These are phyloP conservation scores for Wickerhamomyces ciferrii DNA, from an alignment of 805 yeast species.

Conservation along the genomic window DNA sequence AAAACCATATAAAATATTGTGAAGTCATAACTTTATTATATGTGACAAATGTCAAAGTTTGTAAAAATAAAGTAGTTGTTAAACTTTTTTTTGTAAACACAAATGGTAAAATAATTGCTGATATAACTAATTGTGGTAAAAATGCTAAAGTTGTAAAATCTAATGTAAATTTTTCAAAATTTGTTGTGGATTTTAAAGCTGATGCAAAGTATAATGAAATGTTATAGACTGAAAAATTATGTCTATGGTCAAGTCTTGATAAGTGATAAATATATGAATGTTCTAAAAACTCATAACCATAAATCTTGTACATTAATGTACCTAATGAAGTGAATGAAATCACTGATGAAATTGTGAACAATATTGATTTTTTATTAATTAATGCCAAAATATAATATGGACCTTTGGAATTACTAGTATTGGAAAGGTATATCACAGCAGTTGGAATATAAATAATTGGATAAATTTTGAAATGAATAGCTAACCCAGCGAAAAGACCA, in stretches of 20 bases:
- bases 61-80: conserved; percentile 58
- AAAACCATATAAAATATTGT: conserved; percentile 94
- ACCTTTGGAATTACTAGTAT: conserved; percentile 8
- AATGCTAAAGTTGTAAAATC: conserved; percentile 62
- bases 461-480: conserved; percentile 87
- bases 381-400: conserved; percentile 19
- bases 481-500: conserved; percentile 34
- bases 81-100: conserved; percentile 36
- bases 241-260: conserved; percentile 84
- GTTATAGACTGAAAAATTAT: conserved; percentile 88
- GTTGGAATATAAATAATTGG: conserved; percentile 88
- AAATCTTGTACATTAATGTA: conserved; percentile 54
- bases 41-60: conserved; percentile 72
- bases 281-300: conserved; percentile 70
- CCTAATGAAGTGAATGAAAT: conserved; percentile 44
- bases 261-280: conserved; percentile 84
- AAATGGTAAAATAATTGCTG: conserved; percentile 56
- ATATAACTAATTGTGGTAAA: conserved; percentile 69
- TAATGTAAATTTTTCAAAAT: background rate
- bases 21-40: conserved; percentile 86
- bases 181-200: conserved; percentile 13
- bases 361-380: conserved; percentile 37
- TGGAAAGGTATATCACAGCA: conserved; percentile 41
- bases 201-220: conserved; percentile 63
- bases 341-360: conserved; percentile 34